Evolutionary conservation across 225 moss, liverwort and hornwort species (phyloP).

Genomic region (Asterella californica): DNA sequence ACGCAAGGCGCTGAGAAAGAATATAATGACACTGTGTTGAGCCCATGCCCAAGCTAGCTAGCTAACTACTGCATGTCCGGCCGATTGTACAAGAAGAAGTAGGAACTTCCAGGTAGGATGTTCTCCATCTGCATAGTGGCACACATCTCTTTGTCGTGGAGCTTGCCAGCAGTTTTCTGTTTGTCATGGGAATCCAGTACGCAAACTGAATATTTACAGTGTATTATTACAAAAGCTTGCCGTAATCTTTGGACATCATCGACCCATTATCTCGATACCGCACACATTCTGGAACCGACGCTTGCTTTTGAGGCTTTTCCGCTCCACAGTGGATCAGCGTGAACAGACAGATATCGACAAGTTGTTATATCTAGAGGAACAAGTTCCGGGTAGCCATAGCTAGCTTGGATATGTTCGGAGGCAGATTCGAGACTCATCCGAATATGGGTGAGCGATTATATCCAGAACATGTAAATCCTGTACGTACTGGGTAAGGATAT

Average conservation of each 20-base stretch:
- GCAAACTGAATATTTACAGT: not conserved
- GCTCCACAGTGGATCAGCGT: not conserved
- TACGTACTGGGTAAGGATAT: not conserved
- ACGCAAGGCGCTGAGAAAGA: not conserved
- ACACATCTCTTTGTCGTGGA: constrained; percentile 8
- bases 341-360: not conserved
- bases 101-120: not conserved
- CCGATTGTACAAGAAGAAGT: not conserved
- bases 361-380: not conserved
- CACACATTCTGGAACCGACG: not conserved
- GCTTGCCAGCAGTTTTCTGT: not conserved
- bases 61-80: not conserved
- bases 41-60: not conserved
- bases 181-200: not conserved
- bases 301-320: not conserved
- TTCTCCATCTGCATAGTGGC: constrained; percentile 1
- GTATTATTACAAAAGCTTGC: not conserved
- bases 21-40: not conserved
- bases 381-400: not conserved
- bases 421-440: not conserved
- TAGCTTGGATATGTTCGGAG: not conserved
- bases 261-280: not conserved
- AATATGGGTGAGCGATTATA: not conserved
- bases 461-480: not conserved
- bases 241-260: not conserved